Evolutionary conservation across 2,329 filamentous ascomycete species (phyloP).

Genomic region (Fusarium odoratissimum): DNA sequence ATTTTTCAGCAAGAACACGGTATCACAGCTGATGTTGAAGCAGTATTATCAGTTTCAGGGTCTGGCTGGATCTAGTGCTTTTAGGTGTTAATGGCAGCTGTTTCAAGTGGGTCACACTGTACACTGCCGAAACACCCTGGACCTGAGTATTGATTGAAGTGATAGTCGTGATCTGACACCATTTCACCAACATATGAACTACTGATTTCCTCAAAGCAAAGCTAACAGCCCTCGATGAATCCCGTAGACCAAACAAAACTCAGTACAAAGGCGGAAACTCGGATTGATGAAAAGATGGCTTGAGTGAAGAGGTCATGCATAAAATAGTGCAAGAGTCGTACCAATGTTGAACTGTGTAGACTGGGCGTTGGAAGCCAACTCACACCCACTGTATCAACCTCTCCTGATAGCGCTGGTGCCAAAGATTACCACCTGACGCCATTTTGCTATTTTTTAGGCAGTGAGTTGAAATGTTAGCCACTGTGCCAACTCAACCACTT

Average conservation of each 20-base stretch:
- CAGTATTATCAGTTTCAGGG: slow-evolving; percentile 17
- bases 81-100: neutral
- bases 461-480: neutral
- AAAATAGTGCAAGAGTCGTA: neutral
- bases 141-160: neutral
- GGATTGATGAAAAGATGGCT: neutral
- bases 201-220: neutral
- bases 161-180: neutral
- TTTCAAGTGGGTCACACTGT: slow-evolving; percentile 31
- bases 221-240: neutral
- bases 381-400: neutral
- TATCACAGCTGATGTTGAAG: neutral
- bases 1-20: neutral
- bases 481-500: neutral
- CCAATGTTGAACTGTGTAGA: neutral
- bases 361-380: neutral
- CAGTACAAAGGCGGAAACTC: neutral
- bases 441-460: neutral
- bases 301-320: slow-evolving; percentile 8
- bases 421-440: slow-evolving; percentile 29
- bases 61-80: neutral
- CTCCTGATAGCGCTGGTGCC: neutral
- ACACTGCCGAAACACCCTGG: slow-evolving; percentile 13
- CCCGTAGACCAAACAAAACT: neutral
- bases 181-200: neutral